Evolutionary conservation across 1,139 yeast genomes (phyloP).

Genomic region (Kodamaea derodonti): DNA sequence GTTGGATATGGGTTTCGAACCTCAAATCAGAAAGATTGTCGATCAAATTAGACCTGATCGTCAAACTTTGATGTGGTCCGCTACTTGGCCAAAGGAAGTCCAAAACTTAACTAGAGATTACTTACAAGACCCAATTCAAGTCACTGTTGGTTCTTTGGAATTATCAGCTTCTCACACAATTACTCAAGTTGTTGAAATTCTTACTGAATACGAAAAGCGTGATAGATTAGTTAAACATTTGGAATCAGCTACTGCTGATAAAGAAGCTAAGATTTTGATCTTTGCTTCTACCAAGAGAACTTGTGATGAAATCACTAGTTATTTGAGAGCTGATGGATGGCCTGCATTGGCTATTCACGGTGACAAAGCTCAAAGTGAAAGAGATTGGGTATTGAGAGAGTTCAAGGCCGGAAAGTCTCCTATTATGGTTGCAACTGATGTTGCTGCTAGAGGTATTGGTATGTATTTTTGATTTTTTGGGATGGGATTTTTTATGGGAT

Average conservation of each 20-base stretch:
- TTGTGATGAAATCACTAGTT: slow-evolving; percentile 92
- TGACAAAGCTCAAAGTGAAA: slow-evolving; percentile 95
- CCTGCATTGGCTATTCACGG: slow-evolving; percentile 99
- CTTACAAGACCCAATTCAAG: slow-evolving; percentile 90
- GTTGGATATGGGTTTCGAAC: slow-evolving; percentile 98
- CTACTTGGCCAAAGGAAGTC: slow-evolving; percentile 99
- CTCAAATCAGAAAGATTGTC: slow-evolving; percentile 90
- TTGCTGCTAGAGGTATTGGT: slow-evolving; percentile 99
- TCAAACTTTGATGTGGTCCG: slow-evolving; percentile 99
- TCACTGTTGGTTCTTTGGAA: slow-evolving; percentile 92
- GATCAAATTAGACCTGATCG: slow-evolving; percentile 96
- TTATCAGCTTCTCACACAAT: slow-evolving; percentile 95
- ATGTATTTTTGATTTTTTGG: slow-evolving; percentile 46
- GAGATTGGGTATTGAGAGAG: slow-evolving; percentile 97
- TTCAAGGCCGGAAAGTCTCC: slow-evolving; percentile 91
- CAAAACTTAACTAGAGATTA: slow-evolving; percentile 90
- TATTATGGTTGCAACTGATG: slow-evolving; percentile 98
- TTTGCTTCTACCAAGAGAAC: slow-evolving; percentile 96
- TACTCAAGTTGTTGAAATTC: slow-evolving; percentile 88
- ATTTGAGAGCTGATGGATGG: slow-evolving; percentile 96
- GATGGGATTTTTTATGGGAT: slow-evolving; percentile 8
- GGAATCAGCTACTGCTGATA: slow-evolving; percentile 77
- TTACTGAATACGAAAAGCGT: slow-evolving; percentile 87
- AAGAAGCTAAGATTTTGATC: slow-evolving; percentile 73
- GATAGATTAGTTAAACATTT: slow-evolving; percentile 84